Evolutionary conservation across 164 flowering plant species (phyloP).

Genomic region (Saururus chinensis): DNA sequence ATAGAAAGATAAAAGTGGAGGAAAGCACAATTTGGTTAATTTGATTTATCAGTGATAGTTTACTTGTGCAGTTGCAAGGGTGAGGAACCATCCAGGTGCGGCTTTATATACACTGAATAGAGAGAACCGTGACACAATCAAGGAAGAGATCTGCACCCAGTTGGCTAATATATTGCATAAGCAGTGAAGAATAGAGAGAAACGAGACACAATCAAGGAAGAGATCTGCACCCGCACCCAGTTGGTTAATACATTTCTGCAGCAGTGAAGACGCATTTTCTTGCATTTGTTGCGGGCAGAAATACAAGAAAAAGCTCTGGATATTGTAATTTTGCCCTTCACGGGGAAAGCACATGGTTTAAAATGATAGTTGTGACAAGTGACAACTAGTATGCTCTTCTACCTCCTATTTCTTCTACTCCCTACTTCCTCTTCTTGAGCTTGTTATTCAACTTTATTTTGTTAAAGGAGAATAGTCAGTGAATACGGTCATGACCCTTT

Average conservation of each 20-base stretch:
- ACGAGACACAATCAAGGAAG: constrained; percentile 43
- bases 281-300: too few species aligned
- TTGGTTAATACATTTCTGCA: constrained; percentile 25
- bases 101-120: constrained; percentile 37
- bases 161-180: constrained; percentile 26
- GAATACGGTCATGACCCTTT: too few species aligned
- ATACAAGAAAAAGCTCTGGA: too few species aligned
- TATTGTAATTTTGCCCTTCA: too few species aligned
- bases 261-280: not conserved
- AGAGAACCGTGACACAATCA: constrained; percentile 42
- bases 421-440: too few species aligned
- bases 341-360: too few species aligned
- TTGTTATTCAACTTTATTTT: too few species aligned
- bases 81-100: constrained; percentile 72
- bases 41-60: not conserved
- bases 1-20: not conserved
- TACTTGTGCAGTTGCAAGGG: constrained; percentile 47
- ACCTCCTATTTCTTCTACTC: too few species aligned
- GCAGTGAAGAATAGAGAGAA: constrained; percentile 20
- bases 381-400: too few species aligned
- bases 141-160: constrained; percentile 36
- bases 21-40: not conserved
- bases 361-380: too few species aligned
- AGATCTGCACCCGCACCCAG: constrained; percentile 32
- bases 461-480: too few species aligned